Evolutionary conservation across 202 grass and related monocot species (phyloP).

Genomic region (Eragrostis tef): DNA sequence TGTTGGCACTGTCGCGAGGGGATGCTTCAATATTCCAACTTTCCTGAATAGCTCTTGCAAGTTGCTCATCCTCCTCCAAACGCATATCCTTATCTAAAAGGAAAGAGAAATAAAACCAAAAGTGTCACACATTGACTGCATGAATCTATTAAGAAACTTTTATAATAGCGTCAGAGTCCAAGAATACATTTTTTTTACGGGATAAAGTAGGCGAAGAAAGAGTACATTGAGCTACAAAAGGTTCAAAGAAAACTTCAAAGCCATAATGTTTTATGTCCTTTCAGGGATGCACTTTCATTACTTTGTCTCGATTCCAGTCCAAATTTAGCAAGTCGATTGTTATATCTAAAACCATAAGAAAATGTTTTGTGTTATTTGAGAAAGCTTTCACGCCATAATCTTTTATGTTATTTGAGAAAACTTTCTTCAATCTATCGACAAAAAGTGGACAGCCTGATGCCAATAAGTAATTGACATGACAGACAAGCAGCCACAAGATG

Average conservation of each 20-base stretch:
- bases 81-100: conserved; percentile 65
- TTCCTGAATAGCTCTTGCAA: conserved; percentile 96
- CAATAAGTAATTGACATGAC: background rate
- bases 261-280: conserved; percentile 25
- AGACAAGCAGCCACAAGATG: background rate
- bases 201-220: no score
- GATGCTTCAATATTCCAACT: conserved; percentile 82
- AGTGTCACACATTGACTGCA: conserved; percentile 32
- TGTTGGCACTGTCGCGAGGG: conserved; percentile 44
- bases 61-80: conserved; percentile 90
- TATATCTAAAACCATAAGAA: conserved; percentile 20
- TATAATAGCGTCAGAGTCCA: background rate
- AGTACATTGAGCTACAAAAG: conserved; percentile 14
- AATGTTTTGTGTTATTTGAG: no score
- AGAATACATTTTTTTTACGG: no score
- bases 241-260: background rate
- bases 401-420: background rate
- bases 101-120: conserved; percentile 49
- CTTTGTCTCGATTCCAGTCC: conserved; percentile 6
- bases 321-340: conserved; percentile 8
- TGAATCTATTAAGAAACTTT: conserved; percentile 17
- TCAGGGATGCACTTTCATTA: conserved; percentile 27
- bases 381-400: no score
- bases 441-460: conserved; percentile 14
- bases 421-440: background rate